These are phyloP conservation scores for Eutrema yunnanense DNA, from an alignment of 345 rosid genomes.

Conservation along the genomic window DNA sequence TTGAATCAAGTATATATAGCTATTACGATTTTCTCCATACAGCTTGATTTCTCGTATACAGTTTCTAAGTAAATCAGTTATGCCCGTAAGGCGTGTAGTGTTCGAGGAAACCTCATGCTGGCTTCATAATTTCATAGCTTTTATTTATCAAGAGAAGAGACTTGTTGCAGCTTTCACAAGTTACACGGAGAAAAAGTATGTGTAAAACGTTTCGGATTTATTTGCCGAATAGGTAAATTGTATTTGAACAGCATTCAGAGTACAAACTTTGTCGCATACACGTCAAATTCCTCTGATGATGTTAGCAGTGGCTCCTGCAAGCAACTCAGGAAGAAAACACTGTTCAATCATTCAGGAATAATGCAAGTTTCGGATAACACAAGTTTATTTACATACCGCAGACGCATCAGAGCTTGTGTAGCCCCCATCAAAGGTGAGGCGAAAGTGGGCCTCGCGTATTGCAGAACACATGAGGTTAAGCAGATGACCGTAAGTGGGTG, in stretches of 20 bases:
- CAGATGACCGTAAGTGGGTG: constrained; percentile 55
- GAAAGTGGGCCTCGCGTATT: constrained; percentile 43
- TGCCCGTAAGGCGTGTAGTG: background rate
- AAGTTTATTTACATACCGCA: constrained; percentile 33
- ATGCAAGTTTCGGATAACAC: background rate
- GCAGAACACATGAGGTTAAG: constrained; percentile 48
- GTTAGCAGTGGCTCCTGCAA: constrained; percentile 73
- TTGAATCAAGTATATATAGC: background rate
- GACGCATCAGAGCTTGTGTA: constrained; percentile 16
- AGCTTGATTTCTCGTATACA: background rate
- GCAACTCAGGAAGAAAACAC: background rate
- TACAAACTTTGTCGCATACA: constrained; percentile 42
- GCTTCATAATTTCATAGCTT: background rate
- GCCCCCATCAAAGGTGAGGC: constrained; percentile 20
- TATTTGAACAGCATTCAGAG: constrained; percentile 28
- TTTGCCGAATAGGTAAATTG: background rate
- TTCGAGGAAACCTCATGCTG: background rate
- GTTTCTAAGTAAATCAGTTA: background rate
- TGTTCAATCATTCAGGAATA: background rate
- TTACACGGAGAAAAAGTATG: background rate
- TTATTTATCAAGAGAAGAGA: constrained; percentile 2
- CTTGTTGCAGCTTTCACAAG: background rate
- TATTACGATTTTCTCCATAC: background rate
- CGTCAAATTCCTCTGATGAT: constrained; percentile 49
- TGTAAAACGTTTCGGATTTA: constrained; percentile 4